These are phyloP conservation scores for Apocynum venetum DNA, from an alignment of 257 asterid genomes.

Conservation along the genomic window DNA sequence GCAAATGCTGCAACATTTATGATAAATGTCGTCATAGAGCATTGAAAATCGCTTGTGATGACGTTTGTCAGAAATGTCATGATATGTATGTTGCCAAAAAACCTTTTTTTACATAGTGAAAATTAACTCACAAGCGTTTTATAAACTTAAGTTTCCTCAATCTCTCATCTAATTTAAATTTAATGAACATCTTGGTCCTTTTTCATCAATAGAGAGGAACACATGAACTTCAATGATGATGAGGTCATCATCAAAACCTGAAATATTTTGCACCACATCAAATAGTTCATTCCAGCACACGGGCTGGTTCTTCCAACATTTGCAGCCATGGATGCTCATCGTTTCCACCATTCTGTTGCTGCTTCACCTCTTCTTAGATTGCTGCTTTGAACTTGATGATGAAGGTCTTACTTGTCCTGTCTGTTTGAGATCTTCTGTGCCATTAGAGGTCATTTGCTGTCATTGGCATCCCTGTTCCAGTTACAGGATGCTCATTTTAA, in stretches of 20 bases:
- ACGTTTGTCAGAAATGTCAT: too few relatives aligned
- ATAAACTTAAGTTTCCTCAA: not conserved
- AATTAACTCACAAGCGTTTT: not conserved
- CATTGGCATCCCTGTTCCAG: not conserved
- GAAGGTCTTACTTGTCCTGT: not conserved
- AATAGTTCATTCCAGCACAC: slow-evolving; percentile 7
- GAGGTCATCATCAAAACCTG: slow-evolving; percentile 13
- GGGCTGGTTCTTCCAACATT: not conserved
- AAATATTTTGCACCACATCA: slow-evolving; percentile 3
- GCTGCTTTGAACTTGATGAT: not conserved
- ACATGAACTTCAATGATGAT: slow-evolving; percentile 1
- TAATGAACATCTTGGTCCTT: slow-evolving; percentile 7
- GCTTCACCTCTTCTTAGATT: slow-evolving; percentile 6
- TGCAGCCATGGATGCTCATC: slow-evolving; percentile 3
- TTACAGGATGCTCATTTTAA: not conserved
- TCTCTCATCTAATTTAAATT: slow-evolving; percentile 2
- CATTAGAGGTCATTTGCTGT: not conserved
- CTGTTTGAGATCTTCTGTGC: not conserved
- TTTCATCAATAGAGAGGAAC: slow-evolving; percentile 8
- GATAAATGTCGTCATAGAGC: too few relatives aligned
- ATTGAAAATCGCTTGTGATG: too few relatives aligned
- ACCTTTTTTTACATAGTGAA: too few relatives aligned
- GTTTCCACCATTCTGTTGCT: not conserved
- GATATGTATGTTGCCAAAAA: too few relatives aligned
- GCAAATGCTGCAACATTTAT: too few relatives aligned